phyloP scores from a whole-genome alignment of 306 rosid genomes.

The Parietaria judaica region DNA sequence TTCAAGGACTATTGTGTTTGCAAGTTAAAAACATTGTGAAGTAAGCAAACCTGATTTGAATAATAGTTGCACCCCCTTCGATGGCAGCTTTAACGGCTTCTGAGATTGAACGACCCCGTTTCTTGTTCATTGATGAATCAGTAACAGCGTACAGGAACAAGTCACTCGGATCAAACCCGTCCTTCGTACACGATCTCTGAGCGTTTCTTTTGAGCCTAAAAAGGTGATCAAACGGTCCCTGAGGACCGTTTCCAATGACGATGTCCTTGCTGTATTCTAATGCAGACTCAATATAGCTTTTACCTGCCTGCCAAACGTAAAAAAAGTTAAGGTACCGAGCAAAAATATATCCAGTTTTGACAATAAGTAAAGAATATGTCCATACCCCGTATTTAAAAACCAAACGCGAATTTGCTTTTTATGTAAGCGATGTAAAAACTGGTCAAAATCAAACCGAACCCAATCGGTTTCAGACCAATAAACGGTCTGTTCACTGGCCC shows the following conservation, averaged over 20 bases:
- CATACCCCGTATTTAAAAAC: too few species aligned
- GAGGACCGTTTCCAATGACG: constrained; percentile 72
- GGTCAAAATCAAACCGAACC: too few species aligned
- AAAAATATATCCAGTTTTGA: too few species aligned
- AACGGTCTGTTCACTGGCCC: too few species aligned
- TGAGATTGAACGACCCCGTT: constrained; percentile 80
- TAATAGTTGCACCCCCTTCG: constrained; percentile 87
- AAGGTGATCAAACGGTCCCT: constrained; percentile 86
- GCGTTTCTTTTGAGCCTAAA: constrained; percentile 38
- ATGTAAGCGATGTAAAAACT: too few species aligned
- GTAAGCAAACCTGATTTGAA: constrained; percentile 70
- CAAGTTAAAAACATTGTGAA: not conserved
- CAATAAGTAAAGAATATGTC: too few species aligned
- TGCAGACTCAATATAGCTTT: constrained; percentile 52
- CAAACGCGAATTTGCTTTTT: too few species aligned
- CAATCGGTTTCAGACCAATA: too few species aligned
- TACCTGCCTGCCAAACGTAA: constrained; percentile 52
- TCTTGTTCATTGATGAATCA: constrained; percentile 71
- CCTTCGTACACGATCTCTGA: constrained; percentile 34
- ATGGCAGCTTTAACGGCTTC: constrained; percentile 86
- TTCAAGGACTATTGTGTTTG: not conserved
- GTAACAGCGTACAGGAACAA: constrained; percentile 82
- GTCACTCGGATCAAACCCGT: constrained; percentile 52
- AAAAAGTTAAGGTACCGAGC: not conserved
- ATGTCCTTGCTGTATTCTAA: constrained; percentile 73